phyloP scores from a whole-genome alignment of 2,329 filamentous ascomycete species.

The Coniochaeta pulveracea region DNA sequence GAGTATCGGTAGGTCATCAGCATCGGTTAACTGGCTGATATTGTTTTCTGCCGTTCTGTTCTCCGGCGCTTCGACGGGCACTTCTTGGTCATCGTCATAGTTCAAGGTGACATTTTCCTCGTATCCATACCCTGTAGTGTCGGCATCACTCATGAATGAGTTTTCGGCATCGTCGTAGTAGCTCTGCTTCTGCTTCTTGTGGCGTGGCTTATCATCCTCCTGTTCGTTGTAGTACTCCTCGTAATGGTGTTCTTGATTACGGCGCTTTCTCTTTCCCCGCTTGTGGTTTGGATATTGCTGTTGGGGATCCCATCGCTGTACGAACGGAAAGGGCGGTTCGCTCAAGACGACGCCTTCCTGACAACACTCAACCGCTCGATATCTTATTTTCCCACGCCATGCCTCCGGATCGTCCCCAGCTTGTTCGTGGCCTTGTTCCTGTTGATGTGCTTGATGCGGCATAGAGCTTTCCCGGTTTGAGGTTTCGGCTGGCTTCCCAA shows the following conservation, averaged over 20 bases:
- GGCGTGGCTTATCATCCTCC: slow-evolving; percentile 6
- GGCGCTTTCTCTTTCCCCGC: slow-evolving; percentile 36
- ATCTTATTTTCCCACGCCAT: slow-evolving; percentile 65
- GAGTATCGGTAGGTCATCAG: slow-evolving; percentile 52
- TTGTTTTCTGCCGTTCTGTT: slow-evolving; percentile 20
- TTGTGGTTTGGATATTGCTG: slow-evolving; percentile 37
- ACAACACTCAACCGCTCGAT: slow-evolving; percentile 76
- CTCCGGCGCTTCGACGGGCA: slow-evolving; percentile 16
- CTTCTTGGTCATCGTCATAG: slow-evolving; percentile 23
- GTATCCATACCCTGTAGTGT: slow-evolving; percentile 17
- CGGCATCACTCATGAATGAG: slow-evolving; percentile 16
- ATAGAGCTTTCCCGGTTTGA: too few relatives aligned
- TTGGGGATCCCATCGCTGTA: slow-evolving; percentile 78
- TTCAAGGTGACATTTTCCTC: slow-evolving; percentile 28
- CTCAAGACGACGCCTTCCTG: slow-evolving; percentile 57
- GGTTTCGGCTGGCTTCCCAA: too few relatives aligned
- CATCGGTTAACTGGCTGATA: slow-evolving; percentile 35
- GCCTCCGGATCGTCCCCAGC: slow-evolving; percentile 41
- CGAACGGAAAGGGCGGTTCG: slow-evolving; percentile 79
- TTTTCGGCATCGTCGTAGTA: slow-evolving; percentile 27
- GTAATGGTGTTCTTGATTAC: slow-evolving; percentile 29
- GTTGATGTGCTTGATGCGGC: too few relatives aligned
- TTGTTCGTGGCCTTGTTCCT: too few relatives aligned
- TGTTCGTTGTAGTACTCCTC: slow-evolving; percentile 19
- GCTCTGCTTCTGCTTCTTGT: slow-evolving; percentile 41